Percentiles rank a stretch among this genome's conserved stretches.
Conservation (phyloP, 2,329 filamentous ascomycete genomes). For the Diplodia intermedia region DNA sequence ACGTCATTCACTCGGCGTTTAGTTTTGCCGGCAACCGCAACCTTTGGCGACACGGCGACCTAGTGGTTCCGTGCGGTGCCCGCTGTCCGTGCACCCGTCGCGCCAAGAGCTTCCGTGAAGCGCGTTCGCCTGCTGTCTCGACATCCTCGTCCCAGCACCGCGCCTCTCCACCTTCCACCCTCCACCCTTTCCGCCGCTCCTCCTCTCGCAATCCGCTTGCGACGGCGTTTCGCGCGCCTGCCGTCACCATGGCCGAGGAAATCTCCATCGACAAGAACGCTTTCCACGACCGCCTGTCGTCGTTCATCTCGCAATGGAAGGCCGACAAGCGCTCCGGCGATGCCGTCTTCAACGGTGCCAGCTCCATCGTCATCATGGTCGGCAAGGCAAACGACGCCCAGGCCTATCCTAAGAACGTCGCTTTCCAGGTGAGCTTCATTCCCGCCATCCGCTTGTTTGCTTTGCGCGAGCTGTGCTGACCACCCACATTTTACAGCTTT, state of each 20-base stretch:
- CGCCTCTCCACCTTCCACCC: constrained; percentile 33
- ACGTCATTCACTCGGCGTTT: constrained; percentile 26
- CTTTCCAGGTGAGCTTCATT: constrained; percentile 77
- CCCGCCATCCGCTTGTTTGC: constrained; percentile 13
- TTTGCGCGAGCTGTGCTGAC: constrained; percentile 31
- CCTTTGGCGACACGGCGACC: background rate
- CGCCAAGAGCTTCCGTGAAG: constrained; percentile 32
- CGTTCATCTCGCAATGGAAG: constrained; percentile 92
- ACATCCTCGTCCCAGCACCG: constrained; percentile 20
- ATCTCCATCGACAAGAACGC: constrained; percentile 94
- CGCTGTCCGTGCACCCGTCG: constrained; percentile 13
- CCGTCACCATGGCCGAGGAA: constrained; percentile 64
- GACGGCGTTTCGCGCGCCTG: constrained; percentile 37
- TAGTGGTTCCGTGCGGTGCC: too few relatives aligned
- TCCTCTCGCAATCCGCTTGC: constrained; percentile 34
- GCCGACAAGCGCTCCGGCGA: constrained; percentile 90
- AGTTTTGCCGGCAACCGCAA: constrained; percentile 15
- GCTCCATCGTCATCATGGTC: constrained; percentile 88
- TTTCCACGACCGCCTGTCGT: constrained; percentile 91
- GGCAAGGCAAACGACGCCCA: constrained; percentile 91
- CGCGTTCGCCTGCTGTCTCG: constrained; percentile 30
- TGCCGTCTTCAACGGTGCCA: constrained; percentile 81
- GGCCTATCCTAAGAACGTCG: constrained; percentile 93
- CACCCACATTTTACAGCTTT: constrained; percentile 71
- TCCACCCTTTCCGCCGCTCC: constrained; percentile 33